These are phyloP conservation scores for Cryptococcus floricola DNA, from an alignment of 1,284 basidiomycete species.

Conservation along the genomic window DNA sequence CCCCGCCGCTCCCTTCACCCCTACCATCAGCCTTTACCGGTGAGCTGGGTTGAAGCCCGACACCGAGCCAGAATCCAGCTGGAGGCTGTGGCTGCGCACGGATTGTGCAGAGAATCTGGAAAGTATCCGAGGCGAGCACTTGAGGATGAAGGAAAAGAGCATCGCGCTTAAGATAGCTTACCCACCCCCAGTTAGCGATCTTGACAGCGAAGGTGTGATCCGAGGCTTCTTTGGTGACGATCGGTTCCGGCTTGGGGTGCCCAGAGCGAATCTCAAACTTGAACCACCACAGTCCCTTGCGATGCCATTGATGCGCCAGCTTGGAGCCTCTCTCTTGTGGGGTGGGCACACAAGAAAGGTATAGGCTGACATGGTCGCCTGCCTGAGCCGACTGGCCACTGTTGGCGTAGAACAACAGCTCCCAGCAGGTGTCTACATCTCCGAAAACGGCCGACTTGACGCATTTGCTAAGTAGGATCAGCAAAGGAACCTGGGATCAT, in stretches of 20 bases:
- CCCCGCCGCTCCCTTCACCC: slow-evolving; percentile 33
- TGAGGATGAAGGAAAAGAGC: slow-evolving; percentile 62
- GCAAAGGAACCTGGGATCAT: not conserved
- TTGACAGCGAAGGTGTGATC: slow-evolving; percentile 80
- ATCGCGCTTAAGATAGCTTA: slow-evolving; percentile 68
- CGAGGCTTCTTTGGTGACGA: slow-evolving; percentile 68
- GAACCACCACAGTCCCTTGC: slow-evolving; percentile 79
- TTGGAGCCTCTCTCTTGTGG: slow-evolving; percentile 66
- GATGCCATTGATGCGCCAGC: slow-evolving; percentile 66
- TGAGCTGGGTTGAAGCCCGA: slow-evolving; percentile 22
- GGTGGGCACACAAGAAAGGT: slow-evolving; percentile 75
- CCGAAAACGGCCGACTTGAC: slow-evolving; percentile 49
- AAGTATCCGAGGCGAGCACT: slow-evolving; percentile 59
- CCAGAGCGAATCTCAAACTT: slow-evolving; percentile 68
- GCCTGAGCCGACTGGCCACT: slow-evolving; percentile 56
- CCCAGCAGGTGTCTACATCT: slow-evolving; percentile 46
- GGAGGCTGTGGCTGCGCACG: slow-evolving; percentile 63
- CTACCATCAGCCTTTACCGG: not conserved
- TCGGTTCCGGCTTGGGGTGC: slow-evolving; percentile 20
- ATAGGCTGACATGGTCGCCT: slow-evolving; percentile 65
- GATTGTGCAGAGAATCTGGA: slow-evolving; percentile 74
- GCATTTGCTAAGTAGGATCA: slow-evolving; percentile 36
- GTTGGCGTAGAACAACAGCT: slow-evolving; percentile 78
- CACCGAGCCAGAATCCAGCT: slow-evolving; percentile 48
- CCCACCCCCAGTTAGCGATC: slow-evolving; percentile 82